Evolutionary conservation across 768 basidiomycete species (phyloP).

Genomic region (Termitomyces sp.): DNA sequence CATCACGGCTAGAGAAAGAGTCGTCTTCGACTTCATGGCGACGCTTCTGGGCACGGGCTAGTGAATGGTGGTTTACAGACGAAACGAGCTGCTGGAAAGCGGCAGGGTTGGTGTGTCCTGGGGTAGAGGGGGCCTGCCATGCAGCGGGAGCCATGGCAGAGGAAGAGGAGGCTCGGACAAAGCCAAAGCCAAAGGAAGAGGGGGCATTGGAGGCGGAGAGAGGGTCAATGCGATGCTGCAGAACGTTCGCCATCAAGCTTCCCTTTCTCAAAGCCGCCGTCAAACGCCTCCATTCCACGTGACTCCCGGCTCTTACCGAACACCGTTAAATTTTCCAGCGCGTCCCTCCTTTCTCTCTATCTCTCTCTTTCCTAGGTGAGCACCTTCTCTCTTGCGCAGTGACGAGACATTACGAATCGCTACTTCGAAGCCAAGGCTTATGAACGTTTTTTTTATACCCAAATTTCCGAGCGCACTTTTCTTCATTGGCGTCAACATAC

Average conservation of each 20-base stretch:
- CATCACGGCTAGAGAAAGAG: slow-evolving; percentile 38
- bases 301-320: slow-evolving; percentile 32
- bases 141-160: slow-evolving; percentile 33
- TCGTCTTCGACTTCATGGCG: slow-evolving; percentile 70
- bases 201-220: slow-evolving; percentile 54
- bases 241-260: slow-evolving; percentile 62
- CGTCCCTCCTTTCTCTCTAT: slow-evolving; percentile 9
- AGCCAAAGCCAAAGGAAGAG: slow-evolving; percentile 70
- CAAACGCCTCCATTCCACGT: background rate
- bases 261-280: background rate
- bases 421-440: slow-evolving; percentile 76
- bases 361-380: slow-evolving; percentile 26
- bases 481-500: slow-evolving; percentile 6
- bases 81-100: slow-evolving; percentile 55
- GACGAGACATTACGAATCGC: slow-evolving; percentile 81
- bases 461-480: slow-evolving; percentile 72
- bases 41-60: slow-evolving; percentile 51
- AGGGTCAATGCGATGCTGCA: slow-evolving; percentile 53
- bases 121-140: slow-evolving; percentile 43
- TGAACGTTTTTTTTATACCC: slow-evolving; percentile 74
- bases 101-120: slow-evolving; percentile 44
- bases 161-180: slow-evolving; percentile 50
- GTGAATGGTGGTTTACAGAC: slow-evolving; percentile 37
- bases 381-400: slow-evolving; percentile 23
- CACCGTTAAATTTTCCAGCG: slow-evolving; percentile 4